Evolutionary conservation across 371 early-diverging fungal genomes (phyloP).

Genomic region (Circinella minor): DNA sequence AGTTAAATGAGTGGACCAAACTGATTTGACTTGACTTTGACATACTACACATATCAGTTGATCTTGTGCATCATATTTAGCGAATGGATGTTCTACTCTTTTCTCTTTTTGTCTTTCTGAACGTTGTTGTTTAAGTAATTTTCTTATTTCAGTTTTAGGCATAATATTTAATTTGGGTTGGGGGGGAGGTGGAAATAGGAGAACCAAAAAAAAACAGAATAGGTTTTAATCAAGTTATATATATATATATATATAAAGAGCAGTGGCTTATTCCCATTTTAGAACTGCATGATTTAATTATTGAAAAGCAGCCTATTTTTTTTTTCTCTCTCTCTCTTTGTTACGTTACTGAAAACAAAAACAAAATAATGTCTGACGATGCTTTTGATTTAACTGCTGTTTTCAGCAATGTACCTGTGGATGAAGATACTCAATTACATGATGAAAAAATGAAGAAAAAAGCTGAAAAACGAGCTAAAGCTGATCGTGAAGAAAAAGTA

Average conservation of each 20-base stretch:
- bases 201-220: no score
- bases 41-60: conserved; percentile 45
- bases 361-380: neutral
- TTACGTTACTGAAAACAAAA: neutral
- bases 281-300: neutral
- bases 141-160: conserved; percentile 46
- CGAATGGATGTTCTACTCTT: conserved; percentile 47
- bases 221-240: no score
- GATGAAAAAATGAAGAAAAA: conserved; percentile 8
- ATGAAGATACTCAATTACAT: conserved; percentile 1
- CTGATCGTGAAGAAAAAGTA: conserved; percentile 12
- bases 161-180: conserved; percentile 6
- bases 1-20: conserved; percentile 49
- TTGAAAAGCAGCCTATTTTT: neutral
- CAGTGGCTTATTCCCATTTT: neutral
- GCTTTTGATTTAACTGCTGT: conserved; percentile 10
- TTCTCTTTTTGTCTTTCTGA: conserved; percentile 37
- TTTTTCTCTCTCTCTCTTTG: neutral
- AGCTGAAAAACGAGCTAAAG: conserved; percentile 13
- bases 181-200: neutral
- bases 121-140: conserved; percentile 47
- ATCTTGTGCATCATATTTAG: conserved; percentile 47
- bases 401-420: conserved; percentile 7
- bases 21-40: conserved; percentile 30
- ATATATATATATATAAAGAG: no score